Conservation (phyloP, 805 yeast genomes). For the Monosporozyma solicola region DNA sequence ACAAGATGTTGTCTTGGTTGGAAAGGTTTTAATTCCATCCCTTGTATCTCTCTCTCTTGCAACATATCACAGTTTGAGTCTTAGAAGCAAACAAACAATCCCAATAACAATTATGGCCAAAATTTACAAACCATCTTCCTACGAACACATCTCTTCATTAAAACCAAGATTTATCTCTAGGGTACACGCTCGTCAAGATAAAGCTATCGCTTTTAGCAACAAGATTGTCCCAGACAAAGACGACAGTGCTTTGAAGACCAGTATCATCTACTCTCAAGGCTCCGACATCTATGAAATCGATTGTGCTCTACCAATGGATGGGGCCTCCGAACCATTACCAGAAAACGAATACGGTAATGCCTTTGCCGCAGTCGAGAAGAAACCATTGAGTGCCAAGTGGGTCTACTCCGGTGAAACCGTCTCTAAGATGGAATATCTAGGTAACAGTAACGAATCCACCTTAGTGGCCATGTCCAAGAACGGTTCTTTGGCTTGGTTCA, state of each 20-base stretch:
- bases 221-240: slow-evolving; percentile 26
- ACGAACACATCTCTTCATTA: slow-evolving; percentile 28
- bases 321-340: slow-evolving; percentile 9
- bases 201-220: slow-evolving; percentile 22
- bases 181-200: slow-evolving; percentile 18
- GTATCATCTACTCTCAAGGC: slow-evolving; percentile 25
- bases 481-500: slow-evolving; percentile 30
- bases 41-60: too few species aligned
- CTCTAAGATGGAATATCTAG: slow-evolving; percentile 20
- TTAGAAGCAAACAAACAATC: too few species aligned
- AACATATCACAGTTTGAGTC: too few species aligned
- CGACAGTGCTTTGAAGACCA: slow-evolving; percentile 20
- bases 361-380: slow-evolving; percentile 38
- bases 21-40: too few species aligned
- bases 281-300: slow-evolving; percentile 26
- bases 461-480: slow-evolving; percentile 25
- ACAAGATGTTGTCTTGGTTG: too few species aligned
- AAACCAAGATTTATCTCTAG: slow-evolving; percentile 32
- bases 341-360: slow-evolving; percentile 44
- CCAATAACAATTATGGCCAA: not conserved
- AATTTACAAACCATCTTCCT: slow-evolving; percentile 7
- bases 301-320: slow-evolving; percentile 22
- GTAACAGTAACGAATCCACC: slow-evolving; percentile 33
- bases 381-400: slow-evolving; percentile 20
- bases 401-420: slow-evolving; percentile 26